Evolutionary conservation across 768 basidiomycete genomes (phyloP).

Genomic region (Brasilioporus rufonigricans): DNA sequence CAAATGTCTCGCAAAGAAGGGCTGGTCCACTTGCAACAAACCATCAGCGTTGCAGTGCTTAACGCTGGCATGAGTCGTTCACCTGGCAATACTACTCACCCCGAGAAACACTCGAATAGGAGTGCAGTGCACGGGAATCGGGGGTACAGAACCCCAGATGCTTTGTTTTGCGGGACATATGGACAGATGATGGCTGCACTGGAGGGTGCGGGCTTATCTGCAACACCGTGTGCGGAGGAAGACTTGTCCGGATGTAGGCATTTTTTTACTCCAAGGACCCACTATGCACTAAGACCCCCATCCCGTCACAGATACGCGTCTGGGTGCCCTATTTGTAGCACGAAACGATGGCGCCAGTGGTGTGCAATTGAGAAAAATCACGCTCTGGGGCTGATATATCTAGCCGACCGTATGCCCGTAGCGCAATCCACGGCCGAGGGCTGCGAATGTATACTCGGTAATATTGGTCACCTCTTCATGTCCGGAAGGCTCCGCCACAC

Average conservation of each 20-base stretch:
- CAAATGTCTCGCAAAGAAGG: conserved; percentile 21
- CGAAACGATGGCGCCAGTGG: conserved; percentile 27
- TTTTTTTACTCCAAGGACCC: background rate
- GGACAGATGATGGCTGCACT: conserved; percentile 42
- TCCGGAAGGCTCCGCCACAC: background rate
- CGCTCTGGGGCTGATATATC: conserved; percentile 37
- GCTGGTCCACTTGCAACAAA: conserved; percentile 32
- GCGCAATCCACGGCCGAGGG: background rate
- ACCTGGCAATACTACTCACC: conserved; percentile 10
- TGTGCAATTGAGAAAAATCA: conserved; percentile 39
- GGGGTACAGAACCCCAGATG: conserved; percentile 21
- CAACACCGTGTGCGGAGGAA: conserved; percentile 30
- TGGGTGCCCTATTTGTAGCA: conserved; percentile 42
- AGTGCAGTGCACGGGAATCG: background rate
- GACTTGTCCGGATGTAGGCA: conserved; percentile 34
- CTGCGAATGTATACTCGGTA: background rate
- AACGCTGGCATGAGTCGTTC: conserved; percentile 41
- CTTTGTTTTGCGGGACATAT: conserved; percentile 43
- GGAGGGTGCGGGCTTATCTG: conserved; percentile 35
- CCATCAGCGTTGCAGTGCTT: conserved; percentile 37
- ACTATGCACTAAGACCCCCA: background rate
- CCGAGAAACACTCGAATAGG: background rate
- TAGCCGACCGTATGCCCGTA: background rate
- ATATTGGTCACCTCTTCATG: background rate
- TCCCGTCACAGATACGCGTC: conserved; percentile 33